Evolutionary conservation across 2,329 filamentous ascomycete genomes (phyloP).

Genomic region (Hypoxylon sp.): DNA sequence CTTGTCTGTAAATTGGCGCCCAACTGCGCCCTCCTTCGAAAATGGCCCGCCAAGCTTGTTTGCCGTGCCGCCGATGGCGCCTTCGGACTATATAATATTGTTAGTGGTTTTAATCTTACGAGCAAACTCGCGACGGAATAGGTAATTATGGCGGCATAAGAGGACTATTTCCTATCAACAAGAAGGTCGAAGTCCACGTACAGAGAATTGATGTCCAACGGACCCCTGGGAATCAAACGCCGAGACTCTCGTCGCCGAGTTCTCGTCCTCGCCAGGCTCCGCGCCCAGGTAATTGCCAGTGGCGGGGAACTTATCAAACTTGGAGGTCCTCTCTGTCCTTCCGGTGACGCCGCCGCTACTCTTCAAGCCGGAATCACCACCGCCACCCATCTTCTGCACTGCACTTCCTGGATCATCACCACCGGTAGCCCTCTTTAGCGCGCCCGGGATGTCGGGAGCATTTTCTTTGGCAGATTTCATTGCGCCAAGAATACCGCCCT

Average conservation of each 20-base stretch:
- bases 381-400: constrained; percentile 5
- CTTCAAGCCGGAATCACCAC: constrained; percentile 19
- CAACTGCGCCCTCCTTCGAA: constrained; percentile 37
- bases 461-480: constrained; percentile 27
- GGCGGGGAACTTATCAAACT: constrained; percentile 33
- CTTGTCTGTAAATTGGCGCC: constrained; percentile 41
- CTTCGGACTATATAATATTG: constrained; percentile 33
- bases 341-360: constrained; percentile 14
- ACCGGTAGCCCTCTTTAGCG: constrained; percentile 19
- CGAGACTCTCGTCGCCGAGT: constrained; percentile 28
- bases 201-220: constrained; percentile 42
- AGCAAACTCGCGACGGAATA: not conserved
- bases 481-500: constrained; percentile 25
- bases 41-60: constrained; percentile 41
- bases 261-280: constrained; percentile 1
- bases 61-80: constrained; percentile 34
- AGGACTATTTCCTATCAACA: not conserved
- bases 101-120: not conserved
- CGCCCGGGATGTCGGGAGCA: constrained; percentile 1
- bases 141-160: not conserved
- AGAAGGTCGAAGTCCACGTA: constrained; percentile 13
- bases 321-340: constrained; percentile 26
- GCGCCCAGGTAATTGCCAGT: constrained; percentile 27
- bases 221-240: constrained; percentile 41
- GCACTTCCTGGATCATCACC: constrained; percentile 8